Base-by-base conservation (phyloP, 1,284 basidiomycete species). In the Ustilago trichophora region DNA sequence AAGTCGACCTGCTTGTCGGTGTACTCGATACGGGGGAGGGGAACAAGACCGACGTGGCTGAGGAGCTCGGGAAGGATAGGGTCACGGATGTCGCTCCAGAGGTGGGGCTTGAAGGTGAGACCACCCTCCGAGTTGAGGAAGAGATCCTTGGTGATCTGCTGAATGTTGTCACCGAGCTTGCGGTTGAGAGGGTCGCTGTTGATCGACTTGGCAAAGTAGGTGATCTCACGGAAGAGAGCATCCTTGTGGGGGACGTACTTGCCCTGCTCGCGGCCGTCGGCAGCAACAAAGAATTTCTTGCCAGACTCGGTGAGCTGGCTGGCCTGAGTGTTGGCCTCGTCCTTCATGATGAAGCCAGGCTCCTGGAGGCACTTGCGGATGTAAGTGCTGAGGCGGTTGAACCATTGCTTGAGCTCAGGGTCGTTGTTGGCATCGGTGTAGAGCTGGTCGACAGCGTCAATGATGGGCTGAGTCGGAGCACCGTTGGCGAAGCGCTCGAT, bases 401-500 rank as follows among this genome's bases (percentile, higher is more conserved):
- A 93, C 93, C 92, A 98, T 11, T 85, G 80, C 68, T 68, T 84
- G 38, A 98, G 86, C 75, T 88, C 90, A 45, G 87, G 84, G 74
- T 98, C 94, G 53, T 89, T 85, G 60, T 85, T 85, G 0, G 90
- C 86, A 78, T 94, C 91, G 41, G 88, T 85, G 75, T 89, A 90
- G 36, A 98, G 85, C 13, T 86, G 86, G 77, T 90, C 85, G 55
- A 90, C 84, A 11, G 92, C 87, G 70, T 91, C 86, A 44, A 90
- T 84, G 59, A 95, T 87, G 41, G 86, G 83, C 59, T 89, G 84
- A 85, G 76, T 86, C 74, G 71, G 82, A 38, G 77, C 78, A 67
- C 87, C 87, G 77, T 93, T 90, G 32, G 94, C 93, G 81, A 97
- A 95, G 33, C 94, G 89, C 83, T 97, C 93, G 47, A 96, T 87